Percentiles rank a stretch among this genome's conserved stretches.
These are phyloP conservation scores for Fraxinus cuspidata DNA, from an alignment of 257 asterid genomes.

Conservation along the genomic window DNA sequence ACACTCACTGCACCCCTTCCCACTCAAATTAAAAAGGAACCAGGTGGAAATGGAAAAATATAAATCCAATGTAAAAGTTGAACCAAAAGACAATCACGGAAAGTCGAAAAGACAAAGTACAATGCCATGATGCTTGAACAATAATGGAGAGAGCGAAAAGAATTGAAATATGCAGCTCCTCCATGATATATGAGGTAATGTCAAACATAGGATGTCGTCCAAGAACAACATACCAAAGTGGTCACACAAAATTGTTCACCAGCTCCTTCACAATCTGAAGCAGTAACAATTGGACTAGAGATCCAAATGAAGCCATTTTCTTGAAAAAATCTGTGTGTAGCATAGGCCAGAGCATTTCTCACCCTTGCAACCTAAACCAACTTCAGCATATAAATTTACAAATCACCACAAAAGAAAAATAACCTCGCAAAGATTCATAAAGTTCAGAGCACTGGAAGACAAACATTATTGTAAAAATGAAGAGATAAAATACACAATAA, in stretches of 20 bases:
- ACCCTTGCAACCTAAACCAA: conserved; percentile 86
- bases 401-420: no score
- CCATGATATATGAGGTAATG: conserved; percentile 23
- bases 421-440: no score
- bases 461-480: no score
- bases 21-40: neutral
- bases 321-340: conserved; percentile 93
- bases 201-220: conserved; percentile 11
- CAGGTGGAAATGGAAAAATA: neutral
- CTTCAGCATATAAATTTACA: conserved; percentile 18
- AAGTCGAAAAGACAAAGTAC: no score
- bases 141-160: neutral
- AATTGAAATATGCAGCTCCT: conserved; percentile 17
- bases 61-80: conserved; percentile 9
- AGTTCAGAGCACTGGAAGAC: no score
- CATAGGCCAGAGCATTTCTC: conserved; percentile 87
- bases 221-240: conserved; percentile 74
- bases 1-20: conserved; percentile 7
- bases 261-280: conserved; percentile 99
- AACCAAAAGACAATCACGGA: conserved; percentile 7
- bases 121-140: conserved; percentile 1
- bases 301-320: conserved; percentile 97
- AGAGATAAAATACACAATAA: no score
- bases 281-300: conserved; percentile 95
- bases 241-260: conserved; percentile 99